phyloP scores from a whole-genome alignment of 2,329 filamentous ascomycete genomes.

The Xylaria sp. region DNA sequence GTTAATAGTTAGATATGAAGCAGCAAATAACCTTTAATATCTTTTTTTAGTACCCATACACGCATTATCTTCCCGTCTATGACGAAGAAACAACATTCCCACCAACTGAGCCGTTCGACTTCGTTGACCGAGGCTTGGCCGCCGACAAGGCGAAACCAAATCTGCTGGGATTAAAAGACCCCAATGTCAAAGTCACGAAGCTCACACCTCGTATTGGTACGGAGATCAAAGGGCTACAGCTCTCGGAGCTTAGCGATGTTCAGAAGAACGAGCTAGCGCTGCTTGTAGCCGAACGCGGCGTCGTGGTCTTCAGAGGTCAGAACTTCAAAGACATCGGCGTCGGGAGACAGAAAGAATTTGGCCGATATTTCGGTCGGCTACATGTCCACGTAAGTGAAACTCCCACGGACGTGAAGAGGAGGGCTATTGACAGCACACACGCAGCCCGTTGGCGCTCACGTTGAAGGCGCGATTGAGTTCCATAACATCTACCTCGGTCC shows the following conservation, averaged over 20 bases:
- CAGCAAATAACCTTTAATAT: not conserved
- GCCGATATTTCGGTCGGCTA: constrained; percentile 53
- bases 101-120: constrained; percentile 54
- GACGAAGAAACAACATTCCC: constrained; percentile 53
- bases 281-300: constrained; percentile 45
- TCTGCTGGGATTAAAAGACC: constrained; percentile 48
- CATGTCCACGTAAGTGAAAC: constrained; percentile 52
- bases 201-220: constrained; percentile 46
- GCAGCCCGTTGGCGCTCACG: constrained; percentile 56
- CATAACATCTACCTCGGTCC: constrained; percentile 49
- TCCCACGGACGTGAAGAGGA: not conserved
- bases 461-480: constrained; percentile 47
- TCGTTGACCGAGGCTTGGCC: constrained; percentile 54
- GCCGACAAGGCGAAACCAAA: constrained; percentile 57
- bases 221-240: constrained; percentile 46
- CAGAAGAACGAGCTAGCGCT: constrained; percentile 47
- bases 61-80: constrained; percentile 51
- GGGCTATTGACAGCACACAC: not conserved
- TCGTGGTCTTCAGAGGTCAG: constrained; percentile 47
- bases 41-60: constrained; percentile 49
- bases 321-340: constrained; percentile 53
- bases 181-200: constrained; percentile 42
- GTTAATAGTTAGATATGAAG: too few relatives aligned
- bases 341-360: constrained; percentile 54
- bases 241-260: constrained; percentile 44